A percentile compares a stretch with the other conserved stretches of the same genome.
These are phyloP conservation scores for Penicillium angulare DNA, from an alignment of 495 filamentous ascomycete genomes.

Conservation along the genomic window DNA sequence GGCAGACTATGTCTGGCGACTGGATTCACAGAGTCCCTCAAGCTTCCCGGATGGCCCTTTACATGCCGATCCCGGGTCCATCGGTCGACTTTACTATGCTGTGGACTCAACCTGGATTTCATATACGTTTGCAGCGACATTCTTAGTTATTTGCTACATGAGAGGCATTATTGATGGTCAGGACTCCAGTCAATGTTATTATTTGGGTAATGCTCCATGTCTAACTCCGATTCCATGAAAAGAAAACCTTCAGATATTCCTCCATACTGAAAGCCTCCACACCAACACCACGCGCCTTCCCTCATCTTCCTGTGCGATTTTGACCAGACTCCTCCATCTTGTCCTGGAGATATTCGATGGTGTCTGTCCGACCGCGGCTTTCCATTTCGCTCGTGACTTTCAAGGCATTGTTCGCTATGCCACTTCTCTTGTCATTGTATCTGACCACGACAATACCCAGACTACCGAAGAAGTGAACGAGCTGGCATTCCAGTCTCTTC, in stretches of 20 bases:
- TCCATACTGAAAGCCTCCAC: neutral
- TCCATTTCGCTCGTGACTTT: constrained; percentile 20
- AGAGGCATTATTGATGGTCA: constrained; percentile 16
- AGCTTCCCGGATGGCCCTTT: constrained; percentile 13
- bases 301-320: constrained; percentile 6
- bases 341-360: constrained; percentile 16
- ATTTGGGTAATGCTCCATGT: neutral
- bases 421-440: constrained; percentile 11
- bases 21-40: constrained; percentile 9
- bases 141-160: constrained; percentile 16
- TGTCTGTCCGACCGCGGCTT: constrained; percentile 8
- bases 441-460: neutral
- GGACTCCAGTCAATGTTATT: neutral
- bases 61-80: constrained; percentile 8
- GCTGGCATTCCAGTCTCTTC: constrained; percentile 13
- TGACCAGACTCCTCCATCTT: constrained; percentile 13
- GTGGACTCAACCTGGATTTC: constrained; percentile 23
- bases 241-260: constrained; percentile 11
- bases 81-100: constrained; percentile 13
- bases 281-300: neutral
- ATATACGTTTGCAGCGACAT: constrained; percentile 20
- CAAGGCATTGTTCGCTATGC: constrained; percentile 20
- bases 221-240: neutral
- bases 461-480: constrained; percentile 7
- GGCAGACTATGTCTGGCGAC: constrained; percentile 5